phyloP scores from a whole-genome alignment of 768 basidiomycete genomes.

The Rhodosporidiobolus sp. region DNA sequence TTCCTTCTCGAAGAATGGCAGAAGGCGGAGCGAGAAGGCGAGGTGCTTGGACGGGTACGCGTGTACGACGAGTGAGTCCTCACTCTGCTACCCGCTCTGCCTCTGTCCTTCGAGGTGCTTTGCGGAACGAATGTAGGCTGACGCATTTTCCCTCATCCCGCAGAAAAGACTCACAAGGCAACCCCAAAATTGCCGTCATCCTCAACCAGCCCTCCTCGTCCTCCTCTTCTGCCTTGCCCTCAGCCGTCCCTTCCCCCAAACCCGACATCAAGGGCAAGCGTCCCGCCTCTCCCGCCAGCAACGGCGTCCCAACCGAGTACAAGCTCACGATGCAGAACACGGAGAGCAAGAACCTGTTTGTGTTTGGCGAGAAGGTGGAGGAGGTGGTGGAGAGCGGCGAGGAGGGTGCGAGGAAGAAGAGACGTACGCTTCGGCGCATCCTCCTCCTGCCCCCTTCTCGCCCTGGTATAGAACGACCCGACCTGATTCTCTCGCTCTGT shows the following conservation, averaged over 20 bases:
- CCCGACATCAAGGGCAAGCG: conserved; percentile 44
- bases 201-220: conserved; percentile 55
- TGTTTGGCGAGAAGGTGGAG: conserved; percentile 77
- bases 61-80: conserved; percentile 58
- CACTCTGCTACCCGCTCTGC: not conserved
- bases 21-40: conserved; percentile 66
- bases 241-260: conserved; percentile 53
- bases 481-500: rapidly evolving
- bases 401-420: conserved; percentile 32
- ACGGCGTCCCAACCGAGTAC: conserved; percentile 61
- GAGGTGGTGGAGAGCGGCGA: conserved; percentile 58
- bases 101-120: too few species aligned
- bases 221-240: conserved; percentile 67
- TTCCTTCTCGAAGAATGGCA: conserved; percentile 83
- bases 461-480: not conserved
- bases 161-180: conserved; percentile 36
- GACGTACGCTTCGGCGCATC: not conserved
- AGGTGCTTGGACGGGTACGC: conserved; percentile 78
- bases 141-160: conserved; percentile 27
- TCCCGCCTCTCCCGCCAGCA: conserved; percentile 16
- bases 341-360: conserved; percentile 70
- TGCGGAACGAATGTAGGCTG: too few species aligned
- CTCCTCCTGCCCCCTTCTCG: not conserved
- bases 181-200: conserved; percentile 38
- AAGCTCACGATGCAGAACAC: conserved; percentile 85